Evolutionary conservation across 495 filamentous ascomycete genomes (phyloP), one percentile per base, ranked within the genome.

Genomic region (Aspergillus homomorphus): DNA sequence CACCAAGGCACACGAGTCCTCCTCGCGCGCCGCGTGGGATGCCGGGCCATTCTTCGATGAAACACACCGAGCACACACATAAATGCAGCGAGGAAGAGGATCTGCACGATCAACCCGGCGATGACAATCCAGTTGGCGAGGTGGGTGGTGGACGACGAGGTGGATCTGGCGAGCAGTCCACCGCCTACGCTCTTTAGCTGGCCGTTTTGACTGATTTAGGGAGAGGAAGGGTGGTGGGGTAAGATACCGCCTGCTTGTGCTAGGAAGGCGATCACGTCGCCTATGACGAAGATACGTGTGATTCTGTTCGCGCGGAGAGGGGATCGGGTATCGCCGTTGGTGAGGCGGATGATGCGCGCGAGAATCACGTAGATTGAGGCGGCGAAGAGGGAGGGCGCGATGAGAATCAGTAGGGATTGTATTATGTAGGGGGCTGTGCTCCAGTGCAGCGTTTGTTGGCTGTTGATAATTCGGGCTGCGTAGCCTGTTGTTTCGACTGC

Each of bases 341-440:
- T 66, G 19, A 72, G 59, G 3, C 59, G 60, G 38, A 82, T 76
- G 12, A 82, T 38, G 4, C 78, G 69, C 0, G 72, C 80, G 18
- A 82, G 75, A 22, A 75, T 67, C 77, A 81, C 81, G 68, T 81
- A 82, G 24, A 82, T 77, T 0, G 76, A 80, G 1, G 80, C 80
- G 0, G 80, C 75, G 56, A 74, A 74, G 12, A 80, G 56, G 4
- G 73, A 75, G 8, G 77, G 78, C 1, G 76, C 72, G 18, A 79
- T 53, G 10, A 64, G 62, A 10, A 69, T 53, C 33, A 72, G 60
- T 19, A 73, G 51, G 20, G 64, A 56, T 41, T 73, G 67, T 16
- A 72, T 54, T 42, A 72, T 64, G 53, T 67, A 59, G 14, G 67
- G 44, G n/a, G 54, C 51, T 20, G 53, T 14, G 1, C 43, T 54